Base-by-base conservation (phyloP, 495 filamentous ascomycete genomes). In the Hypoxylon fuscum region DNA sequence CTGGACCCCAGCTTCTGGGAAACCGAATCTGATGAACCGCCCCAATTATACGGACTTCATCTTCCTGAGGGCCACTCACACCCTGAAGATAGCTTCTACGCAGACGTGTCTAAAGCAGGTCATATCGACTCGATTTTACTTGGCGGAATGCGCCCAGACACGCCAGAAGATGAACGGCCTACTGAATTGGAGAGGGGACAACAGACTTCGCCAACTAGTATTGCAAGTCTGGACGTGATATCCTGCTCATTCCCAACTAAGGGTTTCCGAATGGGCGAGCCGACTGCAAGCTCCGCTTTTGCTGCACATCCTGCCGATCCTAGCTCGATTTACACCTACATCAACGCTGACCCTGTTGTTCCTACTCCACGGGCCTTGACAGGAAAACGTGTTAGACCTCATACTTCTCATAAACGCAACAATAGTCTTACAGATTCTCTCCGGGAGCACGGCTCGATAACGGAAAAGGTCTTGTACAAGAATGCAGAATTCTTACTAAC, bases 201-300 rank as follows among this genome's bases (percentile, higher is more conserved):
- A 17, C 75, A 74, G 18, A 64, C 75, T 32, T 84, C 83, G 6
- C 82, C 83, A 22, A 80, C 68, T 14, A 85, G 83, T 64, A 76
- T 81, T 27, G 71, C 75, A 11, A 85, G 83, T 56, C 70, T 83
- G 40, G 81, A 90, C 65, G 89, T 88, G 23, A 77, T 90, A 0
- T 96, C 92, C 2, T 96, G 93, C 71, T 94, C 93, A 38, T 84
- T 96, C 56, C 93, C 92, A 31, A 85, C 85, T 2, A 89, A 83
- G 72, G 81, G 74, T 1, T 69, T 81, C 14, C 85, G 82, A 64
- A 62, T 75, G 14, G 64, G 77, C 62, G 61, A 77, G 63, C 35
- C 83, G 61, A 56, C 70, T 71, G 55, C 75, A 70, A 74, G 75
- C 29, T 77, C 75, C 23, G 64, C 76, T 15, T 77, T 83, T n/a